Base-by-base conservation (phyloP, 1,139 yeast species). In the Yamadazyma taylorii region DNA sequence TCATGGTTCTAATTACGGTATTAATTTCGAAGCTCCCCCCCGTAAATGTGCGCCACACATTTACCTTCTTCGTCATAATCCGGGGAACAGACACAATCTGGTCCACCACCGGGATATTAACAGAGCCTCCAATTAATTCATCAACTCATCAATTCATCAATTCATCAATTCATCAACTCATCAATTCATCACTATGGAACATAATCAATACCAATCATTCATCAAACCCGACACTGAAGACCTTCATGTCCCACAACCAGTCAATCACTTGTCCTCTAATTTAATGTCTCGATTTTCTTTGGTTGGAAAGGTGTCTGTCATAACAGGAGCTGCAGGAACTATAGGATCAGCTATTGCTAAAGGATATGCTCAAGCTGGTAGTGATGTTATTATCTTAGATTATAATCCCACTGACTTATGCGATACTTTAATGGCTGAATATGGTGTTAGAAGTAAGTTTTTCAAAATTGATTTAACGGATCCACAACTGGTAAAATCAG, bases 301-400 rank as follows among this genome's bases (percentile, higher is more conserved):
- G 43, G 81, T 79, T 64, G 89, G 88, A 17, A 83, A 83, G 59
- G 83, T 81, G 13, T 88, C 90, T 35, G 78, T 85, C 17, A 73
- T 85, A 46, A 83, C 94, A 9, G 95, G 95, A 30, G 82, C 89
- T 5, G 80, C 89, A 9, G 73, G 82, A 24, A 94, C 94, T 22
- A 85, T 85, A 50, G 95, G 95, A n/a, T 68, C 65, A 46, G 84
- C 82, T 11, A 82, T 84, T 34, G 92, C 92, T 28, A 82, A 78
- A 54, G 90, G 86, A 0, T 84, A 69, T 52, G 86, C 89, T 35
- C 88, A 84, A 62, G 88, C 89, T 4, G 95, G 94, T 36, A 92
- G 90, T 14, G 84, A 82, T 48, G 81, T 85, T 33, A 85, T 85
- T 45, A 70, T 85, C 52, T 41, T 34, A 22, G 37, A 34, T 25